Base-by-base conservation (phyloP, 257 asterid genomes). In the Perilla frutescens region DNA sequence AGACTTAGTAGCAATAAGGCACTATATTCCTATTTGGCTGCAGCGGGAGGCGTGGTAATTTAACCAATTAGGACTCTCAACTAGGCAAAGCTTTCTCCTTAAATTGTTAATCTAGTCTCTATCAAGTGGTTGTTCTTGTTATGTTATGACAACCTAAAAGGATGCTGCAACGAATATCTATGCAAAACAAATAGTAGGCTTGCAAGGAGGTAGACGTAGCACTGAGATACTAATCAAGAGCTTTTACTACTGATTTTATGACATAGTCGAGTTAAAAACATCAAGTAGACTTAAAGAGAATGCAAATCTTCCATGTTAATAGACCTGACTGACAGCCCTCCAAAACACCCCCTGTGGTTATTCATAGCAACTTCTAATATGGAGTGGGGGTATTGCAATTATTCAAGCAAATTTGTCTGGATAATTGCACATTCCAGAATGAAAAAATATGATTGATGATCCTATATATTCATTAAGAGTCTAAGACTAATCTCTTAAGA, bases 351-450 rank as follows among this genome's bases (percentile, higher is more conserved):
- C 44, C 44, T n/a, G 15, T 2, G 56, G 57, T 4, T 43, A 63
- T 29, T 32, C 36, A 61, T 7, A 47, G 69, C 44, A 72, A 49
- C 62, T 51, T 51, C 20, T 51, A 64, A 29, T 64, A 31, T 54
- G 14, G 43, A 68, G 54, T 4, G 31, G 13, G 31, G 13, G 43
- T 43, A 7, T 39, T 61, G 55, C 43, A 11, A 37, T 40, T 34
- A 36, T 29, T 47, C 29, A 5, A 65, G 57, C 41, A 65, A 47
- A 48, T 12, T 48, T 11, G 53, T 60, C 39, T 60, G 48, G 41
- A 59, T 59, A 57, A 8, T 12, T 47, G 15, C 7, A 59, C 31
- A 29, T 47, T 31, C 14, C 48, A 36, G 57, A 39, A 47, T 6
- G 49, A 47, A 13, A 14, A 71, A 45, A 15, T 62, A 62, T 62